Evolutionary conservation across 331 rosid genomes (phyloP).

Genomic region (Rosa hybrid): DNA sequence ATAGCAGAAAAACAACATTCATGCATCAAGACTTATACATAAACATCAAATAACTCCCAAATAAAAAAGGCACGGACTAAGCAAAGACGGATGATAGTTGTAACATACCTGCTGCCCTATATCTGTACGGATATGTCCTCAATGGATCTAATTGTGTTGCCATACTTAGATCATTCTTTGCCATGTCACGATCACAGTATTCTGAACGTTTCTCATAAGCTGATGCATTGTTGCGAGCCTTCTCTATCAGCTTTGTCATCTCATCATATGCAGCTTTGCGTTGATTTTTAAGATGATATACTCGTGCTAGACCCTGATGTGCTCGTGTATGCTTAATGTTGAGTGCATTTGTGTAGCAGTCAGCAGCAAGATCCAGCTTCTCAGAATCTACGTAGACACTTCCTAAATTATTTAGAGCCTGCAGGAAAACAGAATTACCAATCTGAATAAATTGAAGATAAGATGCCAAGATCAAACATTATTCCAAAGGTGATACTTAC

Average conservation of each 20-base stretch:
- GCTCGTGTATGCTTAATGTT: slow-evolving; percentile 90
- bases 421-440: slow-evolving; percentile 28
- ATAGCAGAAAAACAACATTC: slow-evolving; percentile 4
- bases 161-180: slow-evolving; percentile 76
- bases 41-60: slow-evolving; percentile 14
- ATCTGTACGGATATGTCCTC: slow-evolving; percentile 93
- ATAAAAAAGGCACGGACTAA: background rate
- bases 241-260: slow-evolving; percentile 90
- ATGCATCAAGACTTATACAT: slow-evolving; percentile 11
- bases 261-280: slow-evolving; percentile 91
- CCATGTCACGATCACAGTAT: slow-evolving; percentile 94
- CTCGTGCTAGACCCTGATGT: slow-evolving; percentile 93
- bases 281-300: slow-evolving; percentile 70
- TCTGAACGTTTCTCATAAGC: slow-evolving; percentile 94
- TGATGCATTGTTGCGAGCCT: slow-evolving; percentile 78
- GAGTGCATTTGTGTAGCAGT: slow-evolving; percentile 84
- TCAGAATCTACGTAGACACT: slow-evolving; percentile 89
- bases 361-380: slow-evolving; percentile 87
- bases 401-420: slow-evolving; percentile 89
- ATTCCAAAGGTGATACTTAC: slow-evolving; percentile 40
- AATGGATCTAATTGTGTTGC: slow-evolving; percentile 82
- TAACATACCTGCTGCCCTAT: slow-evolving; percentile 84
- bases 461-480: slow-evolving; percentile 20
- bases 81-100: slow-evolving; percentile 1
- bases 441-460: slow-evolving; percentile 19